Conservation (phyloP, 148 eudicot genomes). For the Arbutus unedo region DNA sequence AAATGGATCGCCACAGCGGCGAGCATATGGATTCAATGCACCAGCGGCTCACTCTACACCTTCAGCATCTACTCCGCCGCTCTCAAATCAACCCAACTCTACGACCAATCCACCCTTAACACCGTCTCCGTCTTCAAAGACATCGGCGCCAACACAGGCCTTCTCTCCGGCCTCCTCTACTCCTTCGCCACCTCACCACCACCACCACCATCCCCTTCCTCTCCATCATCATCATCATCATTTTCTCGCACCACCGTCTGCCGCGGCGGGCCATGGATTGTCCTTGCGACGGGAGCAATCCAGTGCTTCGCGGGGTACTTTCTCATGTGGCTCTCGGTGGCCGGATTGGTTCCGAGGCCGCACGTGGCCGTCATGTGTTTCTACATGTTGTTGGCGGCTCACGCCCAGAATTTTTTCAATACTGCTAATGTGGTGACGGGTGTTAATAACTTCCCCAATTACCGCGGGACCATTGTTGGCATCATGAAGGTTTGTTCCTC, state of each 20-base stretch:
- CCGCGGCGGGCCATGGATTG: constrained; percentile 54
- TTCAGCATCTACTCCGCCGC: constrained; percentile 75
- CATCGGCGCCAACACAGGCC: constrained; percentile 84
- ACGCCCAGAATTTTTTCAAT: constrained; percentile 83
- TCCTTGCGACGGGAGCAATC: constrained; percentile 53
- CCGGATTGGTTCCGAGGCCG: constrained; percentile 45
- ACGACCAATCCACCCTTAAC: constrained; percentile 82
- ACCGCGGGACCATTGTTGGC: constrained; percentile 79
- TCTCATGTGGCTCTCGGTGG: constrained; percentile 68
- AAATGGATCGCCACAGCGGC: constrained; percentile 69
- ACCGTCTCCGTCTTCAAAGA: constrained; percentile 88
- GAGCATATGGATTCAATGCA: constrained; percentile 84
- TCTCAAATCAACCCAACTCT: constrained; percentile 64
- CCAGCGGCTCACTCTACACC: constrained; percentile 72
- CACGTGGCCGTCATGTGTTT: constrained; percentile 53
- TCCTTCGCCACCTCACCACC: constrained; percentile 25
- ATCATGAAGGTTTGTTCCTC: constrained; percentile 72
- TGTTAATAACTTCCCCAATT: constrained; percentile 65
- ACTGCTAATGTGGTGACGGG: constrained; percentile 86
- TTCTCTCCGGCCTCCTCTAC: constrained; percentile 79
- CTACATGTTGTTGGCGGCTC: constrained; percentile 75
- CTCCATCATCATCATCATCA: background rate
- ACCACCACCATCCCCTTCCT: background rate
- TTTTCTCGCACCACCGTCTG: background rate
- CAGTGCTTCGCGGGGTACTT: constrained; percentile 78